Percentiles rank a stretch among this genome's conserved stretches.
Evolutionary conservation across 2,329 filamentous ascomycete species (phyloP).

Genomic region (Penicillium fuscoglaucum): DNA sequence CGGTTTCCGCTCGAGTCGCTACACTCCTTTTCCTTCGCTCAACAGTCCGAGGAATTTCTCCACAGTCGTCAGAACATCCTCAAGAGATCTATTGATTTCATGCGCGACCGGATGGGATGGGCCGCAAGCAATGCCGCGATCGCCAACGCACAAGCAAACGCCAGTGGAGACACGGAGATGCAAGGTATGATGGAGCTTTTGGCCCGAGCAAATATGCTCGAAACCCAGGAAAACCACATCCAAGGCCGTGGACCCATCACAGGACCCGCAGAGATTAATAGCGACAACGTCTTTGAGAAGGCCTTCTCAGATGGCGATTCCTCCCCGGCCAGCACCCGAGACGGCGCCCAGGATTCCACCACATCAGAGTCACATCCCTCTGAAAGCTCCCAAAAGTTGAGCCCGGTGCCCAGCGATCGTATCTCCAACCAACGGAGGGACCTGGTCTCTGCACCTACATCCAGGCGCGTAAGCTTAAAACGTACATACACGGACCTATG

Average conservation of each 20-base stretch:
- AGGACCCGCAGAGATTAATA: slow-evolving; percentile 71
- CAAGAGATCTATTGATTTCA: slow-evolving; percentile 92
- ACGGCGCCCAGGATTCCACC: slow-evolving; percentile 21
- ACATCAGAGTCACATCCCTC: slow-evolving; percentile 18
- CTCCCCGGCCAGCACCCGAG: slow-evolving; percentile 23
- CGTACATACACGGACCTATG: slow-evolving; percentile 84
- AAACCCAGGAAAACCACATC: slow-evolving; percentile 53
- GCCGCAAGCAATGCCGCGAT: slow-evolving; percentile 72
- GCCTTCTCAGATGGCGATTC: slow-evolving; percentile 61
- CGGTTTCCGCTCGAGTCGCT: slow-evolving; percentile 94
- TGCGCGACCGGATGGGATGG: slow-evolving; percentile 89
- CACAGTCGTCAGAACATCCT: slow-evolving; percentile 90
- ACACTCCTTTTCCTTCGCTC: slow-evolving; percentile 97
- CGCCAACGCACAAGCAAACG: slow-evolving; percentile 77
- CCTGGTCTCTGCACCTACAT: slow-evolving; percentile 49
- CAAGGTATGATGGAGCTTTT: slow-evolving; percentile 90
- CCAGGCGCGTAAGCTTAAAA: slow-evolving; percentile 70
- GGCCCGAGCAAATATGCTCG: slow-evolving; percentile 76
- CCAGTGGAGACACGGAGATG: slow-evolving; percentile 79
- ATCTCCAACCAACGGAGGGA: slow-evolving; percentile 34
- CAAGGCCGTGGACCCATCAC: slow-evolving; percentile 67
- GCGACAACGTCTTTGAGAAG: slow-evolving; percentile 80
- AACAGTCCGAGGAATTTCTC: slow-evolving; percentile 88
- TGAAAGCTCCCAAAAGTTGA: slow-evolving; percentile 30
- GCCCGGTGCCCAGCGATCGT: slow-evolving; percentile 34